Base-by-base conservation (phyloP, 768 basidiomycete genomes). In the Suillus occidentalis region DNA sequence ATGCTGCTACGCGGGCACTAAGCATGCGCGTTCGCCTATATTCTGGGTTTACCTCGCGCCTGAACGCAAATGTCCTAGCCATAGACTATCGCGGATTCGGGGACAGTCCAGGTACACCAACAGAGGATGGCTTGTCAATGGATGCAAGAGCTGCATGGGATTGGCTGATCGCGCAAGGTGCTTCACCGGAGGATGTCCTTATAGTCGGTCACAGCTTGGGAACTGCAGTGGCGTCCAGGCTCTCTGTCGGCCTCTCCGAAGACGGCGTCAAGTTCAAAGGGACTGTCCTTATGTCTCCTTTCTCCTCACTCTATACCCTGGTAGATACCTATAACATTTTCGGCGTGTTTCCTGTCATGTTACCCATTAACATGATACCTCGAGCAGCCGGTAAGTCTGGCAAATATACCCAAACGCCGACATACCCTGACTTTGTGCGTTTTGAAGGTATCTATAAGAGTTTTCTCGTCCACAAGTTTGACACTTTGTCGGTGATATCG, bases 11-110 rank as follows among this genome's bases (percentile, higher is more conserved):
- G 0, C 86, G 96, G 18, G 92, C 92, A 0, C 81, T 85, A 7
- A 67, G 78, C 1, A 83, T 81, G 49, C 90, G 96, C 13, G 80
- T 95, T n/a, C 82, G 81, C 20, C 83, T 88, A 45, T 94, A 94
- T 72, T 77, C 82, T 20, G 81, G 84, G 0, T 89, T 89, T 71
- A 83, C 91, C 0, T 84, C 88, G 3, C 84, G 89, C 1, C 78
- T 93, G 8, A 79, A 80, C 20, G 85, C 85, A 22, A 96, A 96
- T 73, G 89, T 97, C 16, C 79, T 98, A 31, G 88, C 87, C 1
- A 87, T 94, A 42, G 97, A 99, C 77, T 99, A 98, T 74, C 87
- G 96, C 58, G 96, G 96, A 2, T 99, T 91, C 70, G 97, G 81
- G 2, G 95, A 98, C 72, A 96, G 94, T 62, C 83, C 85, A 1